Conservation (phyloP, 75 land plant species). For the Cupressus sempervirens region DNA sequence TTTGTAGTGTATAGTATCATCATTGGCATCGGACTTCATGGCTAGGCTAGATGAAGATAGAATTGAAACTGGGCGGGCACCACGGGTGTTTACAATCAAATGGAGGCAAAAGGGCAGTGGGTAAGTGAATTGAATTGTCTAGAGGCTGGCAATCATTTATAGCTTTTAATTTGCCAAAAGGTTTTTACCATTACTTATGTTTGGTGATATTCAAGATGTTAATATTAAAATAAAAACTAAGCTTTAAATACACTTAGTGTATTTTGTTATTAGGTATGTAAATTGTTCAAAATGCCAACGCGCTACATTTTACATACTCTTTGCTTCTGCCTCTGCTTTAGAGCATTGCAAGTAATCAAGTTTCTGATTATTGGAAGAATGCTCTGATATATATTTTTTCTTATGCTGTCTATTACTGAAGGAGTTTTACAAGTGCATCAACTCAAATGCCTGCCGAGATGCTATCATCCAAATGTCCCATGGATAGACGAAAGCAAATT, state of each 20-base stretch:
- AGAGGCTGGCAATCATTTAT: not conserved
- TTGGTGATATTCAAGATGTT: not conserved
- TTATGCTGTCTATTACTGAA: slow-evolving; percentile 4
- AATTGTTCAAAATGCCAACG: not conserved
- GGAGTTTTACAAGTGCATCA: slow-evolving; percentile 38
- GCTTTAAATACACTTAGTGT: not conserved
- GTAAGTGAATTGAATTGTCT: slow-evolving; percentile 10
- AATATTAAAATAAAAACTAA: not conserved
- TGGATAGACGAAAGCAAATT: slow-evolving; percentile 21
- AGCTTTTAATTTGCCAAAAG: not conserved
- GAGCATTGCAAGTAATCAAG: not conserved
- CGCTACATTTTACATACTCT: not conserved
- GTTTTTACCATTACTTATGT: not conserved
- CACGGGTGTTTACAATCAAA: slow-evolving; percentile 28
- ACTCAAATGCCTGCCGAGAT: slow-evolving; percentile 33
- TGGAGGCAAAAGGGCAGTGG: slow-evolving; percentile 31
- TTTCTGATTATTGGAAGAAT: not conserved
- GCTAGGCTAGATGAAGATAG: slow-evolving; percentile 38
- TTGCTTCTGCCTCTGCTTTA: not conserved
- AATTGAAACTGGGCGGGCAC: slow-evolving; percentile 29
- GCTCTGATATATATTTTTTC: not conserved
- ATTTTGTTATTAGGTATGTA: not conserved
- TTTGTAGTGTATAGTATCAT: slow-evolving; percentile 8
- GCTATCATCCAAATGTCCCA: slow-evolving; percentile 20
- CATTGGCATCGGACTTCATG: slow-evolving; percentile 29